Conservation (phyloP, 2,329 filamentous ascomycete species). For the Colletotrichum tabaci region DNA sequence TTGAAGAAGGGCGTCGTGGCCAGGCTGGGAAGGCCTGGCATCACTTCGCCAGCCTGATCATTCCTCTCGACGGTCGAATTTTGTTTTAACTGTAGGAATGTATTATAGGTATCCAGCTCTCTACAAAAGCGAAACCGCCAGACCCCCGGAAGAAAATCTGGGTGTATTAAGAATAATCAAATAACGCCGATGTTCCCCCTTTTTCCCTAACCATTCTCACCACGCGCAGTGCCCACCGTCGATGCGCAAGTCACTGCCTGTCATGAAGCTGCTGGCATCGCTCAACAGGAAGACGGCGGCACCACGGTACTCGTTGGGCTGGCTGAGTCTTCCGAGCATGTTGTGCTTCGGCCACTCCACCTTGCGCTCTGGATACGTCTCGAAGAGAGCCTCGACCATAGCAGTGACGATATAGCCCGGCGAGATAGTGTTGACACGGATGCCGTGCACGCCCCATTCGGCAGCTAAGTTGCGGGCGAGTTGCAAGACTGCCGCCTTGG, state of each 20-base stretch:
- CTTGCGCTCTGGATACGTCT: constrained; percentile 78
- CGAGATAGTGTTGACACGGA: constrained; percentile 86
- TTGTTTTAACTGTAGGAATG: constrained; percentile 2
- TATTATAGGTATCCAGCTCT: constrained; percentile 32
- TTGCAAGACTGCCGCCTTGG: constrained; percentile 82
- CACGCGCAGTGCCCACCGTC: constrained; percentile 79
- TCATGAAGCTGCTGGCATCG: constrained; percentile 59
- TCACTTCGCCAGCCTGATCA: constrained; percentile 44
- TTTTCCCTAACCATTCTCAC: constrained; percentile 52
- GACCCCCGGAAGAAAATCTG: constrained; percentile 11
- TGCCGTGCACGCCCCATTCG: constrained; percentile 81
- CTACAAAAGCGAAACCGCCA: constrained; percentile 20
- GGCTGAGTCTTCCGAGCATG: constrained; percentile 82
- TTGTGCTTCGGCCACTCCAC: constrained; percentile 85
- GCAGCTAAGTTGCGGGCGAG: constrained; percentile 78
- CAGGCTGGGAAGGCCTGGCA: constrained; percentile 58
- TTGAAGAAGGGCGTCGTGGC: constrained; percentile 62
- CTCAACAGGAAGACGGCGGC: constrained; percentile 67
- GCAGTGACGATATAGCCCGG: constrained; percentile 86
- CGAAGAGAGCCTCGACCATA: constrained; percentile 87
- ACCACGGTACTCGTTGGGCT: constrained; percentile 79
- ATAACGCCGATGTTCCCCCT: constrained; percentile 1
- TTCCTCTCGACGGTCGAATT: neutral
- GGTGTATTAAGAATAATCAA: constrained; percentile 34
- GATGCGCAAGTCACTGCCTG: constrained; percentile 74